These are phyloP conservation scores for Apiospora hydei DNA, from an alignment of 2,329 filamentous ascomycete species.

Conservation along the genomic window DNA sequence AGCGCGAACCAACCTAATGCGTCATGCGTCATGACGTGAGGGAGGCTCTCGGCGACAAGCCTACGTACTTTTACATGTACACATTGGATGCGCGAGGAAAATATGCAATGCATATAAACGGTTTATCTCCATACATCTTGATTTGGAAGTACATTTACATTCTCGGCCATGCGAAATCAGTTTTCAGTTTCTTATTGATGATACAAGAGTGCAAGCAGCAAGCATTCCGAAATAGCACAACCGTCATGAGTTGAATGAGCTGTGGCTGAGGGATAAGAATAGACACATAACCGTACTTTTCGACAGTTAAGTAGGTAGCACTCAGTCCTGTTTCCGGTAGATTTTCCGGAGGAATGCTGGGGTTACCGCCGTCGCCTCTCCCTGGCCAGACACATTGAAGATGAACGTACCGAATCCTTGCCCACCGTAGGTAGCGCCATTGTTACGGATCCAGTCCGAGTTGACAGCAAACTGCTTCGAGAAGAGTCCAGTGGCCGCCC, in stretches of 20 bases:
- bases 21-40: conserved; percentile 10
- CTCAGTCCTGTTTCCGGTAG: background rate
- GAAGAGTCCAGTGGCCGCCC: conserved; percentile 30
- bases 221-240: background rate
- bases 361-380: conserved; percentile 31
- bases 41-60: background rate
- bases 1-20: conserved; percentile 12
- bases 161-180: background rate
- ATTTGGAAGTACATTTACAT: background rate
- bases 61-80: background rate
- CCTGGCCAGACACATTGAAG: conserved; percentile 33
- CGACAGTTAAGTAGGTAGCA: background rate
- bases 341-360: background rate
- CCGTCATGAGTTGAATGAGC: background rate
- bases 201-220: background rate
- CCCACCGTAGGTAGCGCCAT: conserved; percentile 32
- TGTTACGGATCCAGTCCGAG: conserved; percentile 31
- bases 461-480: conserved; percentile 31
- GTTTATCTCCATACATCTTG: background rate
- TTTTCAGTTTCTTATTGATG: background rate
- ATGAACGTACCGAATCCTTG: conserved; percentile 33
- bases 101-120: conserved; percentile 1
- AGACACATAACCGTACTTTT: background rate
- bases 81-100: background rate
- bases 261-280: background rate